A percentile compares a stretch with the other conserved stretches of the same genome.
phyloP scores from a whole-genome alignment of 495 filamentous ascomycete species.

The Amphirosellinia nigrospora region DNA sequence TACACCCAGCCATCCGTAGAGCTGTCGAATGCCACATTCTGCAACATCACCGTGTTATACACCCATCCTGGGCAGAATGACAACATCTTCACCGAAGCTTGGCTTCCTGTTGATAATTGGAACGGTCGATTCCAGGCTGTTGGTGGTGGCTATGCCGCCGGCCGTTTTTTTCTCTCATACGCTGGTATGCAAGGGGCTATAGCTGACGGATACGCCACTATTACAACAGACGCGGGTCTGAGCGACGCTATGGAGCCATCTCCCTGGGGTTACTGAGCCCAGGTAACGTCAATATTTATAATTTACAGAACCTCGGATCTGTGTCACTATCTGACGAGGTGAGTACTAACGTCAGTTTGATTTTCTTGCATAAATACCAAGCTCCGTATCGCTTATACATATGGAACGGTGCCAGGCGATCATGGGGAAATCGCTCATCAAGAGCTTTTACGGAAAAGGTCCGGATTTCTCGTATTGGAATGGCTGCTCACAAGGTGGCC shows the following conservation, averaged over 20 bases:
- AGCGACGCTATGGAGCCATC: background rate
- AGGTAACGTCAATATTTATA: constrained; percentile 50
- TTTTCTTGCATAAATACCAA: too few species aligned
- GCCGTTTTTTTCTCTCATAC: constrained; percentile 24
- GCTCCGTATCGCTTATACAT: too few species aligned
- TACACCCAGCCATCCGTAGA: background rate
- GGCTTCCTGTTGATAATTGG: constrained; percentile 49
- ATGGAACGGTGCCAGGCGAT: too few species aligned
- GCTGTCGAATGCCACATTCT: constrained; percentile 35
- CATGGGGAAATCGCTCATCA: constrained; percentile 42
- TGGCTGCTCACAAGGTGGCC: constrained; percentile 54
- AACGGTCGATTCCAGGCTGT: constrained; percentile 50
- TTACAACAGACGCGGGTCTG: constrained; percentile 51
- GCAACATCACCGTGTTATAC: constrained; percentile 51
- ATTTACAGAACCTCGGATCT: constrained; percentile 47
- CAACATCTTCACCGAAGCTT: constrained; percentile 41
- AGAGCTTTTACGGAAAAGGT: constrained; percentile 42
- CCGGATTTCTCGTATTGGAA: constrained; percentile 51
- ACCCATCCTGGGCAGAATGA: constrained; percentile 52
- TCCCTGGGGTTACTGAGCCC: constrained; percentile 48
- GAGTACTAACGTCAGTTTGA: too few species aligned
- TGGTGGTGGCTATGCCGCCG: constrained; percentile 51
- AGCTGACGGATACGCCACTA: constrained; percentile 46
- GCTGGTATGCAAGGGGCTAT: constrained; percentile 38
- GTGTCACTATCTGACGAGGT: constrained; percentile 34